Evolutionary conservation across 164 flowering plant species (phyloP).

Genomic region (Nelumbo lutea): DNA sequence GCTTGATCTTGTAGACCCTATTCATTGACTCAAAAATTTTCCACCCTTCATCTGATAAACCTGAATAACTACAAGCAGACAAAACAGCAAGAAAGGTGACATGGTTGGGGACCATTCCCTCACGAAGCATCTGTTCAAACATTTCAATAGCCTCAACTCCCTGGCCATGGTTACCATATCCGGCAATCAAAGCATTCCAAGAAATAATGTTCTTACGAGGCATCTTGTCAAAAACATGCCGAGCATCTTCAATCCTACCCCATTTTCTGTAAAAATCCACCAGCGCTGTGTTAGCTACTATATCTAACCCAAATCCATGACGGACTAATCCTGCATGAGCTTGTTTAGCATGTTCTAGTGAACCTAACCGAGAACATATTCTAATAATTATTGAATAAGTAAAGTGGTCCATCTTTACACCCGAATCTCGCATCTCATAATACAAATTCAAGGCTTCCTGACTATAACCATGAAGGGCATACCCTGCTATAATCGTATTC

Average conservation of each 20-base stretch:
- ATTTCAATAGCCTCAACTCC: slow-evolving; percentile 49
- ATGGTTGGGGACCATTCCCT: slow-evolving; percentile 7
- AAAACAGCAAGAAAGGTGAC: not conserved
- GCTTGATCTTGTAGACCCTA: too few species aligned
- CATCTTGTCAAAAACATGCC: slow-evolving; percentile 40
- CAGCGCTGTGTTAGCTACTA: slow-evolving; percentile 35
- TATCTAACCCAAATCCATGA: slow-evolving; percentile 52
- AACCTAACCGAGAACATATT: slow-evolving; percentile 50
- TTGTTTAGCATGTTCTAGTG: slow-evolving; percentile 56
- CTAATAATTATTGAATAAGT: slow-evolving; percentile 49
- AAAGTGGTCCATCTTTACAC: slow-evolving; percentile 54
- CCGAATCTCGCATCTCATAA: slow-evolving; percentile 55
- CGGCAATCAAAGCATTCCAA: slow-evolving; percentile 6
- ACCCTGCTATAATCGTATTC: slow-evolving; percentile 5
- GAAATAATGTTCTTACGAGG: slow-evolving; percentile 11
- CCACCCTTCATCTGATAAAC: too few species aligned
- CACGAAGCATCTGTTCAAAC: slow-evolving; percentile 39
- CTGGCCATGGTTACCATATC: slow-evolving; percentile 17
- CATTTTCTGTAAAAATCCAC: too few species aligned
- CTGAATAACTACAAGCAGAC: too few species aligned
- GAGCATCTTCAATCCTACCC: too few species aligned
- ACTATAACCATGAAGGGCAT: slow-evolving; percentile 18
- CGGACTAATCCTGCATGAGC: slow-evolving; percentile 57
- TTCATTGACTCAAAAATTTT: too few species aligned
- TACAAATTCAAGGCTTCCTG: slow-evolving; percentile 53